Conservation (phyloP, 2,329 filamentous ascomycete species). For the Ophiostoma ulmi region DNA sequence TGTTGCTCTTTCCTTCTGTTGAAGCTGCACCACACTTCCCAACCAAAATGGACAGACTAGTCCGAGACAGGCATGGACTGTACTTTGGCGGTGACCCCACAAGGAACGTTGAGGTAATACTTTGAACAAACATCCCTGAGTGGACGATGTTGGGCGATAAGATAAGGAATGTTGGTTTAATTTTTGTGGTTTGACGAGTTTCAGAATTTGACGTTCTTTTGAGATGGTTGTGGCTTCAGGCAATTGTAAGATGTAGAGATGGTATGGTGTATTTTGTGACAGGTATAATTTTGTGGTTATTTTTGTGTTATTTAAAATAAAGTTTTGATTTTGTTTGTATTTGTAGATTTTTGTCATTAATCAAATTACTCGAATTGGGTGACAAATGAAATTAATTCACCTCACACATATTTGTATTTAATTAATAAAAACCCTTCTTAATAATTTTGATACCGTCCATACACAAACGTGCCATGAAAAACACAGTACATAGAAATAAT, state of each 20-base stretch:
- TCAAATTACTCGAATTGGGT: background rate
- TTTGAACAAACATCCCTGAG: background rate
- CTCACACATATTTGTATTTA: background rate
- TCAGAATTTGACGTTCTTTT: background rate
- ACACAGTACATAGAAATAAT: background rate
- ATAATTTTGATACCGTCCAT: background rate
- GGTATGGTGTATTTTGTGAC: background rate
- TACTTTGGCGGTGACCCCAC: constrained; percentile 19
- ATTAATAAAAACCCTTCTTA: background rate
- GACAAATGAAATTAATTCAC: background rate
- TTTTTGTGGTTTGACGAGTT: background rate
- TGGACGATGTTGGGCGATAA: constrained; percentile 23
- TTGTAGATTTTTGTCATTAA: background rate
- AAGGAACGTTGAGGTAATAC: constrained; percentile 24
- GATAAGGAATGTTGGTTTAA: constrained; percentile 21
- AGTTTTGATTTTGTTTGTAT: background rate
- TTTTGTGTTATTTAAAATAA: background rate
- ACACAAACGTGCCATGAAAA: constrained; percentile 8
- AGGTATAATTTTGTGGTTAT: background rate
- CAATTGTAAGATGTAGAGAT: background rate
- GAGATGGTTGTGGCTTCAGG: background rate
- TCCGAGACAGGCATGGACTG: constrained; percentile 12
- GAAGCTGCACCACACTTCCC: constrained; percentile 22
- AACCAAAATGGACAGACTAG: constrained; percentile 25
- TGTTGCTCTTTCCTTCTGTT: constrained; percentile 21